Percentiles rank a stretch among this genome's conserved stretches.
Conservation (phyloP, 768 basidiomycete species). For the Agaricus blazei region DNA sequence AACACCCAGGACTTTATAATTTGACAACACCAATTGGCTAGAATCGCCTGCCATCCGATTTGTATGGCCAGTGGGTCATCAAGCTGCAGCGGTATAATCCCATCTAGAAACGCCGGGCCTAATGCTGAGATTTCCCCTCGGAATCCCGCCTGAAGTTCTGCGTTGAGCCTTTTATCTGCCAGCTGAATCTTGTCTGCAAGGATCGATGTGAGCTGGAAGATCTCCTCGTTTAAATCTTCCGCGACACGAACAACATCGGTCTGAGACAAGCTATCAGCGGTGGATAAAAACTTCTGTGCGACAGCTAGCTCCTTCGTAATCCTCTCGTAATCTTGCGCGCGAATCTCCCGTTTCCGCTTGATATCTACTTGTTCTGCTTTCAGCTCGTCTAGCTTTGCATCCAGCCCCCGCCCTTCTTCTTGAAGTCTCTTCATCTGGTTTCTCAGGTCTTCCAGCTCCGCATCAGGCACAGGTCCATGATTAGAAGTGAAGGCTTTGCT, state of each 20-base stretch:
- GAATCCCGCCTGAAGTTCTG: neutral
- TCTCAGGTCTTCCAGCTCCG: neutral
- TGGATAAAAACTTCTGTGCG: constrained; percentile 38
- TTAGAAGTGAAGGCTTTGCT: neutral
- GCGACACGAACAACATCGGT: constrained; percentile 35
- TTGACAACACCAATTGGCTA: neutral
- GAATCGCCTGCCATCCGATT: constrained; percentile 9
- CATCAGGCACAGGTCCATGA: neutral
- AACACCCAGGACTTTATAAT: neutral
- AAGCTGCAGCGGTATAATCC: neutral
- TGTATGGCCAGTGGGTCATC: constrained; percentile 3
- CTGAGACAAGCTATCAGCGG: constrained; percentile 36
- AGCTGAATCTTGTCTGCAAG: constrained; percentile 28
- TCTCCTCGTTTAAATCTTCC: constrained; percentile 42
- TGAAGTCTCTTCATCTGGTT: neutral
- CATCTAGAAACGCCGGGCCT: neutral
- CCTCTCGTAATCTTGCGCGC: constrained; percentile 22
- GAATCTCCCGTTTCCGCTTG: constrained; percentile 17
- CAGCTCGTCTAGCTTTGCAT: neutral
- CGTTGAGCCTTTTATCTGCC: neutral
- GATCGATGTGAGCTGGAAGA: constrained; percentile 39
- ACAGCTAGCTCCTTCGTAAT: constrained; percentile 35
- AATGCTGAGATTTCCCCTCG: neutral
- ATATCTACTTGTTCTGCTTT: constrained; percentile 13
- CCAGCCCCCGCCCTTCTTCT: neutral